Conservation (phyloP, 495 filamentous ascomycete genomes). For the Hypoxylon lienhwacheense region DNA sequence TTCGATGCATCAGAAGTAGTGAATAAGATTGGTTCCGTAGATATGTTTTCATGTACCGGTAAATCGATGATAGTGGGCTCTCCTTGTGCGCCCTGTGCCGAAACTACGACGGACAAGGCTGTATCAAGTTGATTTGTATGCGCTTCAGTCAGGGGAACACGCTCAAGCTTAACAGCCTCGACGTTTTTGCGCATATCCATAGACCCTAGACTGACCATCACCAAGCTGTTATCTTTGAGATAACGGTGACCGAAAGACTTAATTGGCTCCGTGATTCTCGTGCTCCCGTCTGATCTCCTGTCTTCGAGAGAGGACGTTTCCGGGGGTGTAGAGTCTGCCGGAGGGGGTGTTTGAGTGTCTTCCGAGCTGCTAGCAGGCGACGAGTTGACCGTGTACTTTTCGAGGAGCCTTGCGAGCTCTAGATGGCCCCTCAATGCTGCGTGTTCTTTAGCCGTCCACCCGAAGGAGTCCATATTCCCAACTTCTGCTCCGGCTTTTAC, state of each 20-base stretch:
- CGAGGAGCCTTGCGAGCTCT: constrained; percentile 69
- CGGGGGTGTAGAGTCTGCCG: constrained; percentile 47
- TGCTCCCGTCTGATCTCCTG: constrained; percentile 46
- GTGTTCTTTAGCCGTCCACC: constrained; percentile 95
- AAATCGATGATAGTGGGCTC: constrained; percentile 88
- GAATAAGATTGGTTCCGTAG: constrained; percentile 89
- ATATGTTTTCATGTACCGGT: constrained; percentile 89
- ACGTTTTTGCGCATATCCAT: constrained; percentile 87
- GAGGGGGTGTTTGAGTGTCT: constrained; percentile 39
- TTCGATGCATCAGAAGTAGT: constrained; percentile 73
- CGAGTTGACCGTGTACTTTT: constrained; percentile 28
- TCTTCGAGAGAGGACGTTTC: constrained; percentile 57
- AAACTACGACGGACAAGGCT: constrained; percentile 86
- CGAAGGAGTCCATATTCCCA: constrained; percentile 74
- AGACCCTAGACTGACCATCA: constrained; percentile 88
- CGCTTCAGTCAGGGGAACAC: constrained; percentile 80
- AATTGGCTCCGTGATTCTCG: constrained; percentile 66
- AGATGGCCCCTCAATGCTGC: constrained; percentile 87
- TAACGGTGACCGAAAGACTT: constrained; percentile 97
- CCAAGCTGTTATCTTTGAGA: constrained; percentile 82
- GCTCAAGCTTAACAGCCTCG: constrained; percentile 83
- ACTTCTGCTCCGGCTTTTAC: constrained; percentile 75
- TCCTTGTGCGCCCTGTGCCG: constrained; percentile 82
- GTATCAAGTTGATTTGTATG: constrained; percentile 94
- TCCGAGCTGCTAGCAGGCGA: constrained; percentile 19